Conservation (phyloP, 2,329 filamentous ascomycete species). For the Aspergillus sp. region DNA sequence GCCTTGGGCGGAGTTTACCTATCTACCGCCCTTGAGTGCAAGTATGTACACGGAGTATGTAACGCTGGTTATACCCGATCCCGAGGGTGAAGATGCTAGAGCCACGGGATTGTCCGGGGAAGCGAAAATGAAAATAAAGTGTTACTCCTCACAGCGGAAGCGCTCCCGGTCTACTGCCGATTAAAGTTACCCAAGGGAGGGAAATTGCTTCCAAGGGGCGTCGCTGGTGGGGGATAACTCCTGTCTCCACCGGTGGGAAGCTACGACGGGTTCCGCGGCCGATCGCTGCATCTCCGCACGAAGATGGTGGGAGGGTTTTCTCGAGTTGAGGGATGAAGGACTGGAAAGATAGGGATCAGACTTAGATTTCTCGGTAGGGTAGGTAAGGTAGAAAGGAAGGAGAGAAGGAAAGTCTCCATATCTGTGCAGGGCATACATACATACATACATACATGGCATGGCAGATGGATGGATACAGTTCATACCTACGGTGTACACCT, state of each 20-base stretch:
- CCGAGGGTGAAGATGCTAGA: background rate
- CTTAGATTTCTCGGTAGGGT: background rate
- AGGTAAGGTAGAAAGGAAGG: background rate
- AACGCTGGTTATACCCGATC: no score
- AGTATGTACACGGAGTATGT: no score
- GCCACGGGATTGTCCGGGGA: background rate
- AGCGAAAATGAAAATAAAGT: conserved; percentile 5
- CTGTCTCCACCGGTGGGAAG: background rate
- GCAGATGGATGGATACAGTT: background rate
- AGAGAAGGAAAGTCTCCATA: background rate
- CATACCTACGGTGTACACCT: background rate
- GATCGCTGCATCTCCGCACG: background rate
- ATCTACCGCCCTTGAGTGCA: no score
- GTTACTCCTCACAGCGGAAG: conserved; percentile 15
- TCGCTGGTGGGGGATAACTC: no score
- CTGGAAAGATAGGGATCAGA: background rate
- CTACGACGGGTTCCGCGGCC: background rate
- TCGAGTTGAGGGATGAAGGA: no score
- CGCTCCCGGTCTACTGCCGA: conserved; percentile 2
- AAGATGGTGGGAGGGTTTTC: background rate
- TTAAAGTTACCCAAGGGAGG: background rate
- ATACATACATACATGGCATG: no score
- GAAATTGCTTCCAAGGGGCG: background rate
- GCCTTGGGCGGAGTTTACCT: no score
- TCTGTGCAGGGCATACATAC: no score